These are phyloP conservation scores for Stipa capillata DNA, from an alignment of 176 grass and related monocot species.

Conservation along the genomic window DNA sequence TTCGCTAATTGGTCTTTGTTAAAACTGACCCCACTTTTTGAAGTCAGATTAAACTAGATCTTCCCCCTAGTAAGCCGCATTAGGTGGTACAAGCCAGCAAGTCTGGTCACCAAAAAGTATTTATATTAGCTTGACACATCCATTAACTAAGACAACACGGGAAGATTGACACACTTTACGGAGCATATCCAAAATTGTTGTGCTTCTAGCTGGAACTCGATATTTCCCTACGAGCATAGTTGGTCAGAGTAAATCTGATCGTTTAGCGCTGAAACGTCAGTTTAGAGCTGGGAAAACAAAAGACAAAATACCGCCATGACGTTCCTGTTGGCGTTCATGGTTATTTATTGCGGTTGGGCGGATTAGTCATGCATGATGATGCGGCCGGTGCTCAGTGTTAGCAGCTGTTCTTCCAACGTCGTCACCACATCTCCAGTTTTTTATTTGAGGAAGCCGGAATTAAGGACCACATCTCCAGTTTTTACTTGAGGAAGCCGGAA, in stretches of 20 bases:
- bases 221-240: too few species aligned
- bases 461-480: not conserved
- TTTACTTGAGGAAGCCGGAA: too few species aligned
- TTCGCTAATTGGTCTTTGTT: conserved; percentile 33
- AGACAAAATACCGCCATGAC: not conserved
- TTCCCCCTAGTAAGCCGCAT: not conserved
- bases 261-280: not conserved
- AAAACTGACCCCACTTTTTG: conserved; percentile 26
- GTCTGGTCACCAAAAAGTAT: not conserved
- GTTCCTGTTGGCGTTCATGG: not conserved
- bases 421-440: conserved; percentile 7
- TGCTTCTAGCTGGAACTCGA: conserved; percentile 1
- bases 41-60: conserved; percentile 24
- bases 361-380: not conserved
- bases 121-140: conserved; percentile 15
- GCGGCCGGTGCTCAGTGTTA: not conserved
- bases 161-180: not conserved
- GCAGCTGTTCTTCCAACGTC: not conserved
- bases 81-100: conserved; percentile 4
- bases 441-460: too few species aligned
- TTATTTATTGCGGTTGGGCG: not conserved
- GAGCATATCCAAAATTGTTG: not conserved
- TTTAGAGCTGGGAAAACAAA: not conserved
- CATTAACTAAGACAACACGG: conserved; percentile 6
- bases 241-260: not conserved